Evolutionary conservation across 495 filamentous ascomycete genomes (phyloP), one percentile per base, ranked within the genome.

Genomic region (Lepidopterella palustris): DNA sequence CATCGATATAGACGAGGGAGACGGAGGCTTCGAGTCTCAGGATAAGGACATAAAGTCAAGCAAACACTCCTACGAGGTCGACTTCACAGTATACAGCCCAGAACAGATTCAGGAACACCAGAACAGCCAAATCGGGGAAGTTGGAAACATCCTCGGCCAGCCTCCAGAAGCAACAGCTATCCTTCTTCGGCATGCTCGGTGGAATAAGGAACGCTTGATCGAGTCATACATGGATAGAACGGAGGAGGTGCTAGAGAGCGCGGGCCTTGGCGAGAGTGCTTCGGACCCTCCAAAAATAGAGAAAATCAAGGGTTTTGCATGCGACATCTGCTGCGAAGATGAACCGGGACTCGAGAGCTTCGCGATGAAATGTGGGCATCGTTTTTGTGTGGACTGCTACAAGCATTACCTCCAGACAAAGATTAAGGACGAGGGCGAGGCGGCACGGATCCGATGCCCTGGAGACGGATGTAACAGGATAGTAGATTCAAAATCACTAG

Each of bases 241-340:
- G 15, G 80, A 87, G 9, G 74, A 84, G 68, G 84, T 91, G 0
- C 73, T 97, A n/a, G 91, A 96, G 65, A 84, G 84, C 48, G 90
- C 92, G 11, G 93, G 93, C 4, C 76, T 98, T 31, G 87, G 88
- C 20, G 79, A 83, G 26, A 82, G 76, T 50, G 78, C 80, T n/a
- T 71, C 78, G n/a, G 73, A 77, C 8, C 78, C 77, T 18, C 87
- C 87, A 5, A 84, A 79, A 65, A 79, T 92, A 10, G 80, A 90
- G 64, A 76, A 79, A 32, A 74, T 95, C 23, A 78, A 80, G 10
- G 88, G 84, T 4, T 98, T 98, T 71, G 77, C 82, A 59, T 98
- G 93, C 74, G 90, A 93, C 49, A 98, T 98, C 63, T 98, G 93
- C 73, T 98, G 88, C 72, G 92, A 98, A 59, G 95, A 98, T 62